Evolutionary conservation across 208 protist genomes (phyloP), one percentile per base, ranked within the genome.

Genomic region (Leishmania major): DNA sequence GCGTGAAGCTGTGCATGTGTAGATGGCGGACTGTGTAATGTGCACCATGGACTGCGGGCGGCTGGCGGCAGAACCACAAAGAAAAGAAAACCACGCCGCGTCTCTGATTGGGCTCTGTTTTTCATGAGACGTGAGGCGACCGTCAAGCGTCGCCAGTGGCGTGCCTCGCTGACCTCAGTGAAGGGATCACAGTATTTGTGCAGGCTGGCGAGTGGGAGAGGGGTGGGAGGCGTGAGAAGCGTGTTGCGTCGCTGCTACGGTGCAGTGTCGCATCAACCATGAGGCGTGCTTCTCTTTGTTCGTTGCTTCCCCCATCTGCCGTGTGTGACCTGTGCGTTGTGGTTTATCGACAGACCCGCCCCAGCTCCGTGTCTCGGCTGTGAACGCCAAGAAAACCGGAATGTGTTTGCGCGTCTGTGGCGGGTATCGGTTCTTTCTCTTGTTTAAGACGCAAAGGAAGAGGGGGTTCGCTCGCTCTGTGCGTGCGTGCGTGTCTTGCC

Each of bases 61-160:
- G n/a, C 35, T 51, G 71, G 71, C 25, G 11, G 37, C 22, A 59
- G n/a, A 43, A 43, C 6, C 35, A 59, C 35, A 31, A 40, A 19
- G 19, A 40, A 31, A 45, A 47, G 13, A 62, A 77, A 47, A 62
- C 15, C 51, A 62, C 35, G 35, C 17, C 49, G 1, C 28, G 53
- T 78, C 57, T 67, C 53, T 62, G 47, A 64, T 64, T 77, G 47
- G 73, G 51, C 51, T 78, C 28, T 78, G 15, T 67, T 78, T 78
- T 67, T 62, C 40, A 35, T 78, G 73, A 45, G 53, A 47, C 73
- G 51, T 40, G 73, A 60, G 53, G 45, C 69, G 69, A 51, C 40
- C 45, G 6, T 37, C 43, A 53, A 31, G 11, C 45, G 28, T 53
- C 28, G 25, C 69, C 13, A 51, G 45, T 53, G 45, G 69, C 28